These are phyloP conservation scores for Pythium chondricola DNA, from an alignment of 352 stramenopile species.

Conservation along the genomic window DNA sequence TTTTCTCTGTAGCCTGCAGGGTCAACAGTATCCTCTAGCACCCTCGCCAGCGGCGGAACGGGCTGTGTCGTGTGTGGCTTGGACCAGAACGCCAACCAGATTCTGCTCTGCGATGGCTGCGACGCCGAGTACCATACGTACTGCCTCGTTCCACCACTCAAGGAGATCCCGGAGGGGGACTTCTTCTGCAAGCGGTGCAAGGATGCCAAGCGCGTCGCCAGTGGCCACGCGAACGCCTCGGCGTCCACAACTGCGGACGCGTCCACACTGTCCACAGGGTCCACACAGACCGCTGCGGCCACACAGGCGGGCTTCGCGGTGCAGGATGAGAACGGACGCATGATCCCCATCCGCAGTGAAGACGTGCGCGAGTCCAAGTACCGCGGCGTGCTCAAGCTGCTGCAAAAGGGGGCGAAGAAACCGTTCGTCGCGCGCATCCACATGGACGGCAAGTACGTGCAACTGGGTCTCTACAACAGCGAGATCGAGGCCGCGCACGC, in stretches of 20 bases:
- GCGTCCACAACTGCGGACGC: not conserved
- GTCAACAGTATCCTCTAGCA: too few relatives aligned
- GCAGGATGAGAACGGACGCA: slow-evolving; percentile 19
- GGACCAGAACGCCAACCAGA: slow-evolving; percentile 73
- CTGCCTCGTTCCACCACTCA: slow-evolving; percentile 67
- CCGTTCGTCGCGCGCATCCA: slow-evolving; percentile 73
- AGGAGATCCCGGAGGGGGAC: slow-evolving; percentile 66
- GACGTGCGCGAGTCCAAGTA: slow-evolving; percentile 75
- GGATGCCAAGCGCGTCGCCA: slow-evolving; percentile 21
- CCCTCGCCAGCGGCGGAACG: slow-evolving; percentile 2
- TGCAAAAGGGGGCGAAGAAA: slow-evolving; percentile 74
- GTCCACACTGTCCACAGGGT: not conserved
- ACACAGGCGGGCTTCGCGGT: slow-evolving; percentile 16
- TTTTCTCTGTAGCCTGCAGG: too few relatives aligned
- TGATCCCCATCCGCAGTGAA: slow-evolving; percentile 21
- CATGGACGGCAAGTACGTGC: slow-evolving; percentile 56
- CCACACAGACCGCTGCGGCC: not conserved
- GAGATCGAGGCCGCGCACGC: slow-evolving; percentile 79
- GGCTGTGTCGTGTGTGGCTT: slow-evolving; percentile 62
- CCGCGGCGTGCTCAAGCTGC: slow-evolving; percentile 72
- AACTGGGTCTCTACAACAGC: slow-evolving; percentile 62
- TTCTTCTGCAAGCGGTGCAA: slow-evolving; percentile 78
- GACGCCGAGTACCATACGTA: slow-evolving; percentile 85
- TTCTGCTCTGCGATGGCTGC: slow-evolving; percentile 79
- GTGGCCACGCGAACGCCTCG: slow-evolving; percentile 13